These are phyloP conservation scores for Magnusiomyces tetraspermus DNA, from an alignment of 1,139 yeast species.

Conservation along the genomic window DNA sequence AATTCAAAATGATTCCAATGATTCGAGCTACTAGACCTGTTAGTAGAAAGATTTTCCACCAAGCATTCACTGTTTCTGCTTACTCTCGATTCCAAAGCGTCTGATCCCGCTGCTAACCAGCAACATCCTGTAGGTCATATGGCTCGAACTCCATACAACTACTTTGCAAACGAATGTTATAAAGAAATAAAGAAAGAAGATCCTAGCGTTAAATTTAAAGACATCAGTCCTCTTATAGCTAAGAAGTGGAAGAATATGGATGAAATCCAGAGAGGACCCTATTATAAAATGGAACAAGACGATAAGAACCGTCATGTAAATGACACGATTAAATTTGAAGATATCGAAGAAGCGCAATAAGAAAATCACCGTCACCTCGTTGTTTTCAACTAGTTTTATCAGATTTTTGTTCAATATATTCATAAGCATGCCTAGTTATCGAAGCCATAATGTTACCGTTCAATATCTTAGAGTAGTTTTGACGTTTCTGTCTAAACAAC, in stretches of 20 bases:
- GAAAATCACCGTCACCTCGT: too few relatives aligned
- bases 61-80: too few relatives aligned
- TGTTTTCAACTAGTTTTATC: too few relatives aligned
- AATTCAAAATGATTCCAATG: too few relatives aligned
- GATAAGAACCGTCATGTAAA: conserved; percentile 93
- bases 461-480: too few relatives aligned
- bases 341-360: too few relatives aligned
- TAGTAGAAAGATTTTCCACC: too few relatives aligned
- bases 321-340: neutral
- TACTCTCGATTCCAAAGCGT: neutral
- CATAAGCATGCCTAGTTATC: too few relatives aligned
- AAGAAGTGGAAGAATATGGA: conserved; percentile 90
- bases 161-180: conserved; percentile 95
- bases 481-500: too few relatives aligned
- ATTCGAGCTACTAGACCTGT: too few relatives aligned
- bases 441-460: too few relatives aligned
- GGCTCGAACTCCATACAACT: conserved; percentile 74
- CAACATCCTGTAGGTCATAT: neutral
- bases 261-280: conserved; percentile 75
- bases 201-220: conserved; percentile 86
- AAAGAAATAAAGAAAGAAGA: conserved; percentile 88
- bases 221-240: conserved; percentile 51
- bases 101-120: neutral
- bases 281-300: conserved; percentile 84
- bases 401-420: too few relatives aligned